A percentile compares a stretch with the other conserved stretches of the same genome.
Conservation (phyloP, 352 stramenopile genomes). For the Peronospora farinosa region DNA sequence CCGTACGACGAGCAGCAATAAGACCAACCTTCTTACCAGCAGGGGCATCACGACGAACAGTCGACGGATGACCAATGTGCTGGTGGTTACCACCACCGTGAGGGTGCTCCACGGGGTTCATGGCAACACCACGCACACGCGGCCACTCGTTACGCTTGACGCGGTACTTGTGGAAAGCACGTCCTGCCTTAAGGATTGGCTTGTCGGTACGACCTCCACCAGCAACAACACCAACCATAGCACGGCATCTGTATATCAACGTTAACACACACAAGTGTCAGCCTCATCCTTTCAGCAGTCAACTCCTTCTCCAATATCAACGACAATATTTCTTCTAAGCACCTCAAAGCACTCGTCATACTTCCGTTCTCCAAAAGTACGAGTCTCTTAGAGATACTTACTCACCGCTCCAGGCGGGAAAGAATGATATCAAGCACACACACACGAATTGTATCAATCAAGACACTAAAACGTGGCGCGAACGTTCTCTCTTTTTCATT, state of each 20-base stretch:
- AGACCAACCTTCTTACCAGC: constrained; percentile 99
- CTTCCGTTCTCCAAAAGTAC: not conserved
- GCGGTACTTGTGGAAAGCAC: constrained; percentile 97
- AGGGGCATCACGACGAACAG: constrained; percentile 89
- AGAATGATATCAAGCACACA: constrained; percentile 40
- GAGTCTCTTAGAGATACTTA: constrained; percentile 56
- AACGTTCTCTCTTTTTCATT: constrained; percentile 12
- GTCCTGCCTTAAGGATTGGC: constrained; percentile 96
- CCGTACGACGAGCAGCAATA: constrained; percentile 95
- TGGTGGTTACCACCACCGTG: constrained; percentile 99
- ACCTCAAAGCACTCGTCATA: constrained; percentile 5
- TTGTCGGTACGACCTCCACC: constrained; percentile 98
- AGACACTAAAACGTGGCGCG: constrained; percentile 20
- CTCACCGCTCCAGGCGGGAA: constrained; percentile 74
- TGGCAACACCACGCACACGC: constrained; percentile 97
- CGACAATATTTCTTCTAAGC: constrained; percentile 10
- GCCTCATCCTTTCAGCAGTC: constrained; percentile 1
- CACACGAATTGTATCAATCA: constrained; percentile 14
- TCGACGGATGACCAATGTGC: constrained; percentile 99
- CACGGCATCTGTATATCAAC: constrained; percentile 83
- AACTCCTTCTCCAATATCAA: not conserved
- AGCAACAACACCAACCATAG: constrained; percentile 95
- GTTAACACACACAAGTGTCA: constrained; percentile 27
- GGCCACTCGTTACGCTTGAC: constrained; percentile 99
- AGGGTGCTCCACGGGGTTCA: constrained; percentile 99